Evolutionary conservation across 2,329 filamentous ascomycete genomes (phyloP), one percentile per base, ranked within the genome.

Genomic region (Aureobasidium lini): DNA sequence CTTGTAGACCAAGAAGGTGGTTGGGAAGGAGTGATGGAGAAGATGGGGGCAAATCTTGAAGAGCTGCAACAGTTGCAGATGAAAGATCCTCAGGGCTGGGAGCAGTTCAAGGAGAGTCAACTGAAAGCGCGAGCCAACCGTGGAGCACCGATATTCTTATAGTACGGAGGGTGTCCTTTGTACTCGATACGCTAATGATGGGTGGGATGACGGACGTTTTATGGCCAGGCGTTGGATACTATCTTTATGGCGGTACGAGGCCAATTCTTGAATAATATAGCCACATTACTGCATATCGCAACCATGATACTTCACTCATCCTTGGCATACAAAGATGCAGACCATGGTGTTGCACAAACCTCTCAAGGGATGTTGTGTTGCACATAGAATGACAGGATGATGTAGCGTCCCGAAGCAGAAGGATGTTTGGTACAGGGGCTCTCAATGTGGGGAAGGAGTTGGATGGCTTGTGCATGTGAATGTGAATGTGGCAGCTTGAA

Each of bases 11-110:
- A 80, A 43, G 79, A 80, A 46, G 80, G 82, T 64, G 86, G 87
- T 0, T 80, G 81, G 53, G 77, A 88, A 11, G 75, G 77, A 59
- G 81, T 84, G 0, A 85, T 90, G 64, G 79, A 82, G 65, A 81
- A 85, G 67, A 77, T 82, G 16, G 82, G 82, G 5, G 79, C 81
- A 31, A 88, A 90, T 63, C 84, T 85, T 0, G 82, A 84, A 62
- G 80, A 87, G 69, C 83, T 88, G 81, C 79, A 81, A 52, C 73
- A 74, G 7, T 83, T 91, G 67, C 78, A 77, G 65, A 65, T 69
- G 44, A 71, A 75, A 58, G 70, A 73, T 66, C 70, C 71, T 8
- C 62, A 64, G 34, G 69, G 65, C 6, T 73, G 70, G 69, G 66
- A 68, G 60, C 62, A 66, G 42, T 72, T 73, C 58, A 66, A 65